Conservation (phyloP, 257 asterid species). For the Prunella vulgaris region DNA sequence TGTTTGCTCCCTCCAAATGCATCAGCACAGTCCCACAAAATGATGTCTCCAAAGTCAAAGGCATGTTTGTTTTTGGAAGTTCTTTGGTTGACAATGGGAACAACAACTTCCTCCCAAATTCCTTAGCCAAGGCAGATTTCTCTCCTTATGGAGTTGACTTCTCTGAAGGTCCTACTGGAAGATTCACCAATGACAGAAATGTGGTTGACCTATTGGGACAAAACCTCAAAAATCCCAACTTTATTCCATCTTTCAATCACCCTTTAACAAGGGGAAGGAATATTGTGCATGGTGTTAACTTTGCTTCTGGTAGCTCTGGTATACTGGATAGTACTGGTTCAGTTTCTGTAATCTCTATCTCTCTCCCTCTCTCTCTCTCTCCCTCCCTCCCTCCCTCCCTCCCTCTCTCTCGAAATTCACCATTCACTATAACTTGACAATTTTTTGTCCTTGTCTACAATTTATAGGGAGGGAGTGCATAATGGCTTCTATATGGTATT, state of each 20-base stretch:
- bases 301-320: constrained; percentile 82
- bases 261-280: constrained; percentile 52
- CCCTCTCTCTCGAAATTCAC: no score
- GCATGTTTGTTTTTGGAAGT: constrained; percentile 86
- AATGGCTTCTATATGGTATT: not conserved
- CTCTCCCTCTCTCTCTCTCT: no score
- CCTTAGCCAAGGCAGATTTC: constrained; percentile 59
- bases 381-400: no score
- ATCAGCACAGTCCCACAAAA: constrained; percentile 1
- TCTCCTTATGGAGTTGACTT: constrained; percentile 71
- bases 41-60: constrained; percentile 26
- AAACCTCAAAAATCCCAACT: constrained; percentile 31
- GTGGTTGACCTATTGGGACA: constrained; percentile 55
- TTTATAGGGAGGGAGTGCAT: constrained; percentile 7
- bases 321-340: constrained; percentile 65
- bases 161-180: constrained; percentile 53
- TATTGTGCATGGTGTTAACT: constrained; percentile 62
- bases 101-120: constrained; percentile 50
- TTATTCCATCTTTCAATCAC: constrained; percentile 57
- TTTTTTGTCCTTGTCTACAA: constrained; percentile 9
- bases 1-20: constrained; percentile 16
- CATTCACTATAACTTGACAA: constrained; percentile 35
- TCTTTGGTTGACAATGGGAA: constrained; percentile 84
- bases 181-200: constrained; percentile 68
- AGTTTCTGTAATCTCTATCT: constrained; percentile 36